These are phyloP conservation scores for Lepraria neglecta DNA, from an alignment of 495 filamentous ascomycete species.

Conservation along the genomic window DNA sequence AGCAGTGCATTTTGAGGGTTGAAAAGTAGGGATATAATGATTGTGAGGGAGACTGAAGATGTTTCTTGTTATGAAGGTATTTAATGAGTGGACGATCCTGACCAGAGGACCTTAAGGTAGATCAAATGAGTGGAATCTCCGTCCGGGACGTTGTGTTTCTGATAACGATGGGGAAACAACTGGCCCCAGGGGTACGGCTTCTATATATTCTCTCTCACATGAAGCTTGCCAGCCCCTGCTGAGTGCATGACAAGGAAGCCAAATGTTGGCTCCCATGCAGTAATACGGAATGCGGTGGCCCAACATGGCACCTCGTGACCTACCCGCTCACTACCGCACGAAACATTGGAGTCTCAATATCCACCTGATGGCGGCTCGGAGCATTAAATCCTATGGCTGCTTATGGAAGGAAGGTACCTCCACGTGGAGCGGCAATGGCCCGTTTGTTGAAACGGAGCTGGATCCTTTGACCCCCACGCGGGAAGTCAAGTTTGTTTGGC, in stretches of 20 bases:
- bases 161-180: neutral
- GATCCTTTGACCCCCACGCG: neutral
- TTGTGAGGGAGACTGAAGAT: neutral
- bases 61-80: neutral
- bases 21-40: neutral
- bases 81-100: slow-evolving; percentile 11
- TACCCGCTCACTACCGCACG: neutral
- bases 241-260: neutral
- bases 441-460: neutral
- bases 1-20: neutral
- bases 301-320: neutral
- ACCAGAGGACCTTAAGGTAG: neutral
- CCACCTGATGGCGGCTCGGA: neutral
- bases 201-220: too few species aligned
- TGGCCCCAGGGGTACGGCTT: neutral
- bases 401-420: too few species aligned
- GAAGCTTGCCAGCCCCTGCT: neutral
- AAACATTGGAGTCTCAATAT: neutral
- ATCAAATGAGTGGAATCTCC: slow-evolving; percentile 12
- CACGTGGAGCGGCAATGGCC: neutral
- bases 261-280: neutral
- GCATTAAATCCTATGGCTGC: neutral
- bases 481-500: neutral
- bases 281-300: neutral
- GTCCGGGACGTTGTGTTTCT: neutral